Evolutionary conservation across 805 yeast species (phyloP), one percentile per base, ranked within the genome.

Genomic region (Candida sakaeoensis): DNA sequence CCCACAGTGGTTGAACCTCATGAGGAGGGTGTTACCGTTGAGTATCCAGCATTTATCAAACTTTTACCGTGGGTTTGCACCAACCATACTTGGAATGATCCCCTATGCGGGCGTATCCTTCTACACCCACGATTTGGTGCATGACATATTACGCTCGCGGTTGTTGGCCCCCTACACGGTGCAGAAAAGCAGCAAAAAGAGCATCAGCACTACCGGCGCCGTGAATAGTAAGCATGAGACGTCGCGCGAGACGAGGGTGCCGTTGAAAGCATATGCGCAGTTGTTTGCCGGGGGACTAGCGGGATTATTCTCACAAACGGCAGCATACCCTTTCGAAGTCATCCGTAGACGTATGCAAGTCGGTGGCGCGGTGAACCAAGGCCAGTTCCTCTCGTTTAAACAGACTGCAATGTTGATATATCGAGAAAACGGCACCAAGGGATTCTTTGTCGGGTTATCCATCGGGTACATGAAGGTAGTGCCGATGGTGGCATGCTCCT

Each of bases 41-140:
- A 38, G 49, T 12, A 34, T 66, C 3, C 53, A 63, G 6, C 60
- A 74, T 5, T 42, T 76, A 9, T 63, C 77, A 38, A 91, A 90
- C 64, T 93, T 90, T 60, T 93, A 91, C 63, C 73, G 97, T 42
- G 99, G 99, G 2, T 93, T 91, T 61, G 77, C 85, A 6, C 96
- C 99, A 14, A 93, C 99, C 0, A 81, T 93, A 33, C 53, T 90
- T 29, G 99, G 99, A 8, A 90, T 93, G 95, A 72, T 93, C 16
- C 99, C 99, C 1, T 93, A 93, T 58, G 99, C 99, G 1, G 99
- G 99, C 8, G 97, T 91, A 3, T 86, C 96, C 3, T 93, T 93
- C 55, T 85, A 89, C 64, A 85, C 96, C 3, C 98, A 93, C 61
- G 99, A 93, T 64, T 58, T 80, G 41, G 70, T 90, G 42, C 98